phyloP scores from a whole-genome alignment of 306 rosid species.

The Trifolium dubium region DNA sequence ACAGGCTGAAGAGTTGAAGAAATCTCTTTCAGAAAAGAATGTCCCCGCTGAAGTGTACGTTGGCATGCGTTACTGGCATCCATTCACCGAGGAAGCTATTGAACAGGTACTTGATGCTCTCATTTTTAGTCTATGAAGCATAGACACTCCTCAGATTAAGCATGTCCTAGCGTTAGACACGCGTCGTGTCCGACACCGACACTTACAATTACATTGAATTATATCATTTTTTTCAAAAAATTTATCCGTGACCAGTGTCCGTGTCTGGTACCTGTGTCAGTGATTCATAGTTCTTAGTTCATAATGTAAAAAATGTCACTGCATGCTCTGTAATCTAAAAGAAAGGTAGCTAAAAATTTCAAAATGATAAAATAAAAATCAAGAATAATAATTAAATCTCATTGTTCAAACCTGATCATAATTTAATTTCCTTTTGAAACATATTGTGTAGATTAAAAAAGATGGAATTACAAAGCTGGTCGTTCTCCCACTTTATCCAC shows the following conservation, averaged over 20 bases:
- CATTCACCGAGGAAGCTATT: conserved; percentile 94
- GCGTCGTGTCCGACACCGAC: no score
- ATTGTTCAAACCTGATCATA: conserved; percentile 23
- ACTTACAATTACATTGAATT: no score
- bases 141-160: no score
- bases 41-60: conserved; percentile 86
- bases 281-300: neutral
- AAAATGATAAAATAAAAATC: neutral
- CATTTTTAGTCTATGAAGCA: neutral
- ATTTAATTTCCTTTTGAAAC: conserved; percentile 34
- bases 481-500: conserved; percentile 98
- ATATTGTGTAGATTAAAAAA: conserved; percentile 69
- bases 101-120: conserved; percentile 60
- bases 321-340: neutral
- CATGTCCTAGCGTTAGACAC: no score
- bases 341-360: neutral
- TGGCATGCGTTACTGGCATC: conserved; percentile 99
- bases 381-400: neutral
- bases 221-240: no score
- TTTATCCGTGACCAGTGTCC: no score
- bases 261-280: no score
- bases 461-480: conserved; percentile 91
- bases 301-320: neutral
- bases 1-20: conserved; percentile 80
- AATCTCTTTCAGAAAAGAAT: conserved; percentile 71